Conservation (phyloP, 345 rosid species). For the Ceriops tagal region DNA sequence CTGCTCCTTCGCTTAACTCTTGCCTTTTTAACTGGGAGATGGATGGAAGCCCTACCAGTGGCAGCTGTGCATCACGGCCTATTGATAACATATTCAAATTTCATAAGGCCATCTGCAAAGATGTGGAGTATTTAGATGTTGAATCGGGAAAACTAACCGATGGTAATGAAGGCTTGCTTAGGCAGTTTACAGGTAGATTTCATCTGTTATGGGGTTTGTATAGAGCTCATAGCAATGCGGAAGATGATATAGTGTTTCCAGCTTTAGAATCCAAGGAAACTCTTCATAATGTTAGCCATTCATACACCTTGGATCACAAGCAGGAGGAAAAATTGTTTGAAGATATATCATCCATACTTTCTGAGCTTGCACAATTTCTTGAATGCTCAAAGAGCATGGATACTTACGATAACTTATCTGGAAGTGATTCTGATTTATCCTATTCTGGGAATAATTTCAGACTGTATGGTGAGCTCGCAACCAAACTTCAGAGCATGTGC, state of each 20-base stretch:
- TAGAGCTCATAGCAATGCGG: conserved; percentile 63
- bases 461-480: conserved; percentile 46
- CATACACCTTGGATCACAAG: conserved; percentile 58
- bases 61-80: conserved; percentile 37
- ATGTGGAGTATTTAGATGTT: conserved; percentile 57
- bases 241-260: conserved; percentile 65
- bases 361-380: conserved; percentile 45
- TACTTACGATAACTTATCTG: conserved; percentile 16
- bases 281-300: conserved; percentile 61
- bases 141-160: conserved; percentile 58
- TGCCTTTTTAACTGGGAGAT: conserved; percentile 61
- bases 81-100: conserved; percentile 62
- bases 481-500: conserved; percentile 63
- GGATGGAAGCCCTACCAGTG: conserved; percentile 35
- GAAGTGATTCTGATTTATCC: conserved; percentile 18
- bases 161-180: conserved; percentile 42
- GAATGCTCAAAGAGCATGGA: conserved; percentile 24
- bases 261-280: conserved; percentile 59
- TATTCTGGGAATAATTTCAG: conserved; percentile 19
- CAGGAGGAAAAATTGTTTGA: conserved; percentile 59
- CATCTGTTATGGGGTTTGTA: conserved; percentile 57
- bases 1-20: conserved; percentile 56
- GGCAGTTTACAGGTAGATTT: conserved; percentile 62
- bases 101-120: conserved; percentile 61
- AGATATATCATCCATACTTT: conserved; percentile 46